Conservation (phyloP, 208 protist genomes). For the Leishmania arabica region DNA sequence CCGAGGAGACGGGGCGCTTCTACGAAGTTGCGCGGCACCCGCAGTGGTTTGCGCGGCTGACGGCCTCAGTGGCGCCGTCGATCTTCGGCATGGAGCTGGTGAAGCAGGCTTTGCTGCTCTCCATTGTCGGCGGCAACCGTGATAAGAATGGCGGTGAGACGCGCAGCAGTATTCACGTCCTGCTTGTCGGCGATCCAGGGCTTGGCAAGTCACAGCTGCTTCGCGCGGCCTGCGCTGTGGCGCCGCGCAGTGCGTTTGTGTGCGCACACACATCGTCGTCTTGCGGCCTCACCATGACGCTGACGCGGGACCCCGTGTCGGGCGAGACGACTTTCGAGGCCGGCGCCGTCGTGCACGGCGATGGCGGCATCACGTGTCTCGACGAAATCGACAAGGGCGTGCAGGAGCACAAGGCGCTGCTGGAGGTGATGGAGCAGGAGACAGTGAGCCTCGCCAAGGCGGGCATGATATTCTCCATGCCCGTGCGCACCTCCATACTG, state of each 20-base stretch:
- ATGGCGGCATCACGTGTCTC: conserved; percentile 99
- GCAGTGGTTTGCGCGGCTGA: conserved; percentile 85
- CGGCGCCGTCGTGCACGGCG: conserved; percentile 97
- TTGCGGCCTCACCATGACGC: conserved; percentile 98
- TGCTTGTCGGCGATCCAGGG: conserved; percentile 97
- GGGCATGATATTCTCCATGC: conserved; percentile 96
- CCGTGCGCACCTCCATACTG: conserved; percentile 96
- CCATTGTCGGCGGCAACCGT: conserved; percentile 94
- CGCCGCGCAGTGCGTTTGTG: conserved; percentile 98
- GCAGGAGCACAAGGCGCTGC: conserved; percentile 96
- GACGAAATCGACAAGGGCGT: conserved; percentile 99
- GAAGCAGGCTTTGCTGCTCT: conserved; percentile 96
- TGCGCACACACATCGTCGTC: conserved; percentile 98
- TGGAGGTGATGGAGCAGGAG: conserved; percentile 99
- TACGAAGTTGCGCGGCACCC: conserved; percentile 91
- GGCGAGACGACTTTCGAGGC: conserved; percentile 97
- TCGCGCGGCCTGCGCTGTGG: conserved; percentile 86
- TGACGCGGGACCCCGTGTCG: conserved; percentile 89
- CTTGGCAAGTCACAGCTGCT: conserved; percentile 98
- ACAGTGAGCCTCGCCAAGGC: conserved; percentile 99
- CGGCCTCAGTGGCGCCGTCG: conserved; percentile 95
- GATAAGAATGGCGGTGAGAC: conserved; percentile 45
- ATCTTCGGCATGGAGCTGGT: conserved; percentile 98
- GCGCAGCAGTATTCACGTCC: conserved; percentile 94
- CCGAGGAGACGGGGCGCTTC: conserved; percentile 69